Base-by-base conservation (phyloP, 495 filamentous ascomycete species). In the Paragyromitra xinjiangensis region DNA sequence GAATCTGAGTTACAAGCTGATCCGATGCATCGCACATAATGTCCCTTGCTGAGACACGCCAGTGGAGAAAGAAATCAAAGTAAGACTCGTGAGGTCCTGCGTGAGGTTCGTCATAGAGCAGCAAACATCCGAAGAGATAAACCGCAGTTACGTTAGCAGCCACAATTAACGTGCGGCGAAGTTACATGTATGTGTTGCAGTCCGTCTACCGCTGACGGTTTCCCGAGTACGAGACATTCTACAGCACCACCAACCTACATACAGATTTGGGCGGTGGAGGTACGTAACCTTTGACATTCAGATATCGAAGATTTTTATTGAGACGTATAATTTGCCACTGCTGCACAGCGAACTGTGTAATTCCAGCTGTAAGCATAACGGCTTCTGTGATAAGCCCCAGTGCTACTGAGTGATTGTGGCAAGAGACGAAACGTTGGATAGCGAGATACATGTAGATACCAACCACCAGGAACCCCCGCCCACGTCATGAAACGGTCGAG, bases 51-150 rank as follows among this genome's bases (percentile, higher is more conserved):
- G 64, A 66, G 64, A 53, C 64, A 66, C 44, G 44, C 64, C 55
- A 56, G 48, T n/a, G 19, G 22, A 51, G 39, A 51, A 66, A 59
- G 7, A 58, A 58, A 59, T 0, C 42, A 63, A 63, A 44, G 19
- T 44, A 40, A 62, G 34, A 62, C 11, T 24, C 50, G 45, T 39
- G 66, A 61, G 12, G 19, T 70, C 61, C 55, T 70, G 55, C 55
- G 53, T 50, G 58, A 53, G 45, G 64, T 74, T 26, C 71, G 53
- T 69, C 71, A 69, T 61, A 42, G 40, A 65, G 59, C 69, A 51
- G 55, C 56, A 58, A 24, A 19, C 29, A 51, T 26, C 69, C 62
- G 61, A 22, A 7, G 7, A 11, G 0, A 16, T 12, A 48, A 16
- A 12, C 50, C n/a, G 50, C 50, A 24, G 66, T 45, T 19, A 8